These are phyloP conservation scores for Colletotrichum sp. DNA, from an alignment of 2,329 filamentous ascomycete genomes.

Conservation along the genomic window DNA sequence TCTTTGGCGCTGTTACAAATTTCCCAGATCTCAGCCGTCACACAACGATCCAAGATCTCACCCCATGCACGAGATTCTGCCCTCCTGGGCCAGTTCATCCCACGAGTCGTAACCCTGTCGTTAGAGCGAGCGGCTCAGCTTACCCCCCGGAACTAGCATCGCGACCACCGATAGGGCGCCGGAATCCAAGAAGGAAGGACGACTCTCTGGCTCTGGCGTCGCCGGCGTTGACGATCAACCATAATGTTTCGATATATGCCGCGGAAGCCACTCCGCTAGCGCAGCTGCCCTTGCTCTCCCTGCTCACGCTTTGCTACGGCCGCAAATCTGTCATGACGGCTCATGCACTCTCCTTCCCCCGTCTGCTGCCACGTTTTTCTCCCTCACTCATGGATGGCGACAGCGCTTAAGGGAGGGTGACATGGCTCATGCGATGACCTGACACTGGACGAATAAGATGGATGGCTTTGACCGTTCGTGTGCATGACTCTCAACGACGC, in stretches of 20 bases:
- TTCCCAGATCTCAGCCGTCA: neutral
- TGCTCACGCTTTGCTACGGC: neutral
- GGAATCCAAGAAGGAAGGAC: neutral
- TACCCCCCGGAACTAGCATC: neutral
- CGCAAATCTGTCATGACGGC: neutral
- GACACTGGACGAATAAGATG: neutral
- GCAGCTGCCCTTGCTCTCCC: neutral
- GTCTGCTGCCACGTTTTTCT: neutral
- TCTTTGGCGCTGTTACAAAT: neutral
- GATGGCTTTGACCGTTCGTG: neutral
- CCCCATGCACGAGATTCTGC: neutral
- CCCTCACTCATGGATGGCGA: neutral
- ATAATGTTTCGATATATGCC: neutral
- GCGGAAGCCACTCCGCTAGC: neutral
- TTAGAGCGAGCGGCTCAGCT: neutral
- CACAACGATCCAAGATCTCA: slow-evolving; percentile 3
- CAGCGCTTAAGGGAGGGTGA: neutral
- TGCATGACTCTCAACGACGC: slow-evolving; percentile 6
- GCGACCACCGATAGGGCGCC: neutral
- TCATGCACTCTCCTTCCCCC: neutral
- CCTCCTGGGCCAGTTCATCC: neutral
- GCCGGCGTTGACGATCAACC: neutral
- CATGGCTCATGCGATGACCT: slow-evolving; percentile 1
- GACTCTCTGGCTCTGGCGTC: neutral
- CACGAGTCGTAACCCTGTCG: slow-evolving; percentile 15